These are phyloP conservation scores for Adansonia digitata DNA, from an alignment of 345 rosid genomes.

Conservation along the genomic window DNA sequence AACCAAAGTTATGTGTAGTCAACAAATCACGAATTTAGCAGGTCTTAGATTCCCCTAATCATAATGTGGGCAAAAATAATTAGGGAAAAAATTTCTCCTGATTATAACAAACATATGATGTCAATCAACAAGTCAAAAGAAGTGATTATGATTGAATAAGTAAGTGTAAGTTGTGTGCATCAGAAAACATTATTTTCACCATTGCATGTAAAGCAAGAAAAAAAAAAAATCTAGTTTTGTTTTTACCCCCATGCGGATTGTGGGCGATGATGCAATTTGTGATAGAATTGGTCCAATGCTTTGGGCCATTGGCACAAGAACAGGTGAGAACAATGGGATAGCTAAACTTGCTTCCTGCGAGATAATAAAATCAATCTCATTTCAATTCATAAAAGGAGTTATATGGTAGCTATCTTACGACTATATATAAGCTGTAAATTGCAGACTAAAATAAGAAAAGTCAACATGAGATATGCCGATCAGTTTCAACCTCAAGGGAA, in stretches of 20 bases:
- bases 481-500: background rate
- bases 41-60: background rate
- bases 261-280: conserved; percentile 69
- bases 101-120: background rate
- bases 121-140: background rate
- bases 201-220: background rate
- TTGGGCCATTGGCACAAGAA: conserved; percentile 90
- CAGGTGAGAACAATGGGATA: conserved; percentile 92
- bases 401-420: background rate
- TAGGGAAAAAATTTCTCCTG: background rate
- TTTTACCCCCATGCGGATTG: conserved; percentile 81
- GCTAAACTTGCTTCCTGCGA: conserved; percentile 85
- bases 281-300: conserved; percentile 82
- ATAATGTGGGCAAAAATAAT: background rate
- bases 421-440: background rate
- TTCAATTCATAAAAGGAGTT: conserved; percentile 1
- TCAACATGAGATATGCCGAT: background rate
- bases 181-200: conserved; percentile 1
- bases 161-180: background rate
- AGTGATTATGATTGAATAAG: background rate
- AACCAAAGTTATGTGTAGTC: background rate
- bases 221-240: conserved; percentile 9
- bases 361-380: conserved; percentile 16
- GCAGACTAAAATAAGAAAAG: background rate
- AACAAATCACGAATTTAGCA: background rate